Conservation (phyloP, 1,284 basidiomycete species). For the Ceraceosorus guamensis region DNA sequence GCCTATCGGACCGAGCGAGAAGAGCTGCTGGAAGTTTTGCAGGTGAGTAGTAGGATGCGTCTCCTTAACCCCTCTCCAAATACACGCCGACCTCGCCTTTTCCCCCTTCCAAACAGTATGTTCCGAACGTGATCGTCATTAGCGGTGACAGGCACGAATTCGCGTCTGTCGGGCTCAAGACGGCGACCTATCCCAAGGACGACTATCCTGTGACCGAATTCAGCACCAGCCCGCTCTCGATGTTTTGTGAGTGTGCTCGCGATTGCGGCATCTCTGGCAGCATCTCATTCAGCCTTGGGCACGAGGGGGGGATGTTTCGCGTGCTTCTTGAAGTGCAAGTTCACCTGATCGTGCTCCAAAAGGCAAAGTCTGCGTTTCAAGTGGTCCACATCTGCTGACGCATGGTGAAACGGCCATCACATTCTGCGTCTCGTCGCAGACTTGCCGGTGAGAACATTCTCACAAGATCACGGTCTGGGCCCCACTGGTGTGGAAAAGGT, state of each 20-base stretch:
- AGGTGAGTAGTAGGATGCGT: slow-evolving; percentile 5
- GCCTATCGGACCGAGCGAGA: slow-evolving; percentile 61
- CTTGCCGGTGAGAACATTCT: slow-evolving; percentile 44
- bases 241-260: slow-evolving; percentile 39
- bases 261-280: slow-evolving; percentile 23
- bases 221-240: slow-evolving; percentile 60
- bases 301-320: no score
- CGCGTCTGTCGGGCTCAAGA: slow-evolving; percentile 53
- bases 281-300: neutral
- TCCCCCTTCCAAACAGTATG: slow-evolving; percentile 48
- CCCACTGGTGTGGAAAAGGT: slow-evolving; percentile 59
- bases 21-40: slow-evolving; percentile 36
- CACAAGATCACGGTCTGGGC: slow-evolving; percentile 49
- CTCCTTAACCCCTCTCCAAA: no score
- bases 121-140: slow-evolving; percentile 64
- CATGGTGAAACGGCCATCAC: no score
- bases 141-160: slow-evolving; percentile 68
- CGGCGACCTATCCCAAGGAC: slow-evolving; percentile 13
- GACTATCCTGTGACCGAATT: slow-evolving; percentile 55
- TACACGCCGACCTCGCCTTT: neutral
- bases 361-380: no score
- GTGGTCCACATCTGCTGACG: no score
- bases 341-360: no score
- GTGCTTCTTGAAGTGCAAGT: no score
- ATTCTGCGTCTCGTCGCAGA: neutral